Percentiles rank a stretch among this genome's conserved stretches.
phyloP scores from a whole-genome alignment of 176 grass and related monocot genomes.

The Cocos nucifera region DNA sequence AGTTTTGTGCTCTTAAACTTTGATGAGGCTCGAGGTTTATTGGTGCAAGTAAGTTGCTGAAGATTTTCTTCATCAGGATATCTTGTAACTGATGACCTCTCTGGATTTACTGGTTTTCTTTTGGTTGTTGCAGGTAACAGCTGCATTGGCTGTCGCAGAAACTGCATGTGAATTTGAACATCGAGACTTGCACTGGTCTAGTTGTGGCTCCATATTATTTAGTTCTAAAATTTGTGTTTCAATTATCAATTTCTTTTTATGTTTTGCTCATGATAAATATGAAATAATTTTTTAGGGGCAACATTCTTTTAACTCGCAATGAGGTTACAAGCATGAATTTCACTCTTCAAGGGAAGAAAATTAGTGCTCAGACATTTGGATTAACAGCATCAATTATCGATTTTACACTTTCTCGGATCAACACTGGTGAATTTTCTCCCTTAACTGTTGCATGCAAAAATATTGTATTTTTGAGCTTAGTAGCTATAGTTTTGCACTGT shows the following conservation, averaged over 20 bases:
- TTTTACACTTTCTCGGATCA: constrained; percentile 94
- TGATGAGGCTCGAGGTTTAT: constrained; percentile 61
- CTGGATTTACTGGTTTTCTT: not conserved
- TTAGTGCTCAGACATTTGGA: constrained; percentile 49
- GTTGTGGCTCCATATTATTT: constrained; percentile 22
- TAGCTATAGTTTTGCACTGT: too few species aligned
- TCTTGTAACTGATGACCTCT: not conserved
- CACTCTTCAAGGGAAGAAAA: constrained; percentile 52
- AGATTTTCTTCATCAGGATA: constrained; percentile 4
- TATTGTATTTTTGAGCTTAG: too few species aligned
- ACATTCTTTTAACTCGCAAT: constrained; percentile 74
- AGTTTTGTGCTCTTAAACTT: constrained; percentile 57
- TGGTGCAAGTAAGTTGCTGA: constrained; percentile 59
- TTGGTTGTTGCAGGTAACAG: constrained; percentile 41
- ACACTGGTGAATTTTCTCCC: constrained; percentile 42
- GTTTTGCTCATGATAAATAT: not conserved
- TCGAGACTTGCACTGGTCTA: constrained; percentile 90
- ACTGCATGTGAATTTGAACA: constrained; percentile 89
- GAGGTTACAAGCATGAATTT: constrained; percentile 36
- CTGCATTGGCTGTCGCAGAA: constrained; percentile 79
- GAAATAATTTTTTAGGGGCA: constrained; percentile 54
- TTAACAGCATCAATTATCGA: constrained; percentile 73
- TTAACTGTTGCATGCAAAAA: too few species aligned
- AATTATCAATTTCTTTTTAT: not conserved
- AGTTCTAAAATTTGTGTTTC: constrained; percentile 7